A percentile compares a stretch with the other conserved stretches of the same genome.
Conservation (phyloP, 208 protist species). For the Leishmania turanica region DNA sequence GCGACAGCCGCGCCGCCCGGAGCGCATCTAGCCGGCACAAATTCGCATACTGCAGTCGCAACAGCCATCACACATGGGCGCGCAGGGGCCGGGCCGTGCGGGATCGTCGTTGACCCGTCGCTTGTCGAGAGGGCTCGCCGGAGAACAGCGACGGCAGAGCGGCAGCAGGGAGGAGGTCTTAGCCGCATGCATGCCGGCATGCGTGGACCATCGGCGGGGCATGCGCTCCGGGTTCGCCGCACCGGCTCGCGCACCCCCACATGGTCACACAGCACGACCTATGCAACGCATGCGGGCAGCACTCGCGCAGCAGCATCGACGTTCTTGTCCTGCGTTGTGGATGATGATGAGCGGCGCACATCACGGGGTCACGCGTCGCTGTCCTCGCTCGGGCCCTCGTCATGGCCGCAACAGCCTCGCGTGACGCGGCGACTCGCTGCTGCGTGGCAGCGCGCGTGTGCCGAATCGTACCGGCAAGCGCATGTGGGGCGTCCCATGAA, state of each 20-base stretch:
- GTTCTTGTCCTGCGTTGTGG: background rate
- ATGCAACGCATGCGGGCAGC: background rate
- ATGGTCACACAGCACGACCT: background rate
- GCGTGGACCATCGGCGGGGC: background rate
- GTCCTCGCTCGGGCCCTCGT: background rate
- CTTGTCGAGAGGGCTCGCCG: background rate
- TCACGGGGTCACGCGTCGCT: background rate
- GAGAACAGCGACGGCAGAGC: too few relatives aligned
- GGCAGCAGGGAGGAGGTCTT: background rate
- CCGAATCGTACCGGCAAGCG: background rate
- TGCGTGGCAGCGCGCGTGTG: background rate
- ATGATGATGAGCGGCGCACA: background rate
- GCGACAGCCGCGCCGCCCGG: background rate
- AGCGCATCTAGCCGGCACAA: background rate
- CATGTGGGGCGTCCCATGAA: too few relatives aligned
- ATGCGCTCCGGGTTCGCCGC: background rate
- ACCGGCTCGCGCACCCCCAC: background rate
- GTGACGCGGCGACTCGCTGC: constrained; percentile 2
- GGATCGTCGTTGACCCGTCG: background rate
- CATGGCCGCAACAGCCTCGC: background rate
- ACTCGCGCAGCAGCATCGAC: background rate
- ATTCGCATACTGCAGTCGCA: background rate
- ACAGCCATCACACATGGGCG: background rate
- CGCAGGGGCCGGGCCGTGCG: background rate
- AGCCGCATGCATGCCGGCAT: background rate